A percentile compares a stretch with the other conserved stretches of the same genome.
Evolutionary conservation across 164 flowering plant genomes (phyloP).

Genomic region (Euptelea pleiosperma): DNA sequence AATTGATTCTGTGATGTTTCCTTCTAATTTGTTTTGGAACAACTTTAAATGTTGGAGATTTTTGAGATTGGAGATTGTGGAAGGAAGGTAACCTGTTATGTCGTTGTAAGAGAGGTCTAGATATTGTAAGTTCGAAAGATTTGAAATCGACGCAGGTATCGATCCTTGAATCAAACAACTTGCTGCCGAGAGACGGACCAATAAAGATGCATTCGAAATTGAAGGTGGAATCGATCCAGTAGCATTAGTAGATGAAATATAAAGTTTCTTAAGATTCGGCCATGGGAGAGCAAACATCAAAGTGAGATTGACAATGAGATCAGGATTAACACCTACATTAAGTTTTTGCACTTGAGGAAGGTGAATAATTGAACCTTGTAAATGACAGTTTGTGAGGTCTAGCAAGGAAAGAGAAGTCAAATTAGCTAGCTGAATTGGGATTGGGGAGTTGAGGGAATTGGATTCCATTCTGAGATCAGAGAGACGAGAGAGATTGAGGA

Average conservation of each 20-base stretch:
- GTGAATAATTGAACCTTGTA: not conserved
- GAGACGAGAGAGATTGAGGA: conserved; percentile 19
- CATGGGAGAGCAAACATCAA: conserved; percentile 6
- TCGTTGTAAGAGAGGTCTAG: conserved; percentile 16
- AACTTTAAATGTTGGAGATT: conserved; percentile 6
- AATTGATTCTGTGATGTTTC: conserved; percentile 16
- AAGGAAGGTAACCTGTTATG: conserved; percentile 16
- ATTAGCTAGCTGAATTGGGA: not conserved
- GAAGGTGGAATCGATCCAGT: conserved; percentile 8
- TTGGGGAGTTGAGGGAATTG: not conserved
- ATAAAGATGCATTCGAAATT: conserved; percentile 14
- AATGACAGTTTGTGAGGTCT: not conserved
- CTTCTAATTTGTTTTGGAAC: conserved; percentile 4
- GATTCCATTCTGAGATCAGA: not conserved
- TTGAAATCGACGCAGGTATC: conserved; percentile 12
- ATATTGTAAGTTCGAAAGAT: conserved; percentile 10
- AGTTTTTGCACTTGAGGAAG: not conserved
- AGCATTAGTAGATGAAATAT: conserved; percentile 1
- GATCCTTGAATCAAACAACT: conserved; percentile 21
- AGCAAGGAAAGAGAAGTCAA: not conserved
- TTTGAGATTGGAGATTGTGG: conserved; percentile 10
- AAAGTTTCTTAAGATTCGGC: not conserved
- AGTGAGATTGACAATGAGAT: conserved; percentile 7
- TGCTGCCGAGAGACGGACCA: conserved; percentile 1
- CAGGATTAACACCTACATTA: not conserved